Percentiles rank a stretch among this genome's conserved stretches.
Evolutionary conservation across 345 rosid genomes (phyloP).

Genomic region (Stellera chamaejasme): DNA sequence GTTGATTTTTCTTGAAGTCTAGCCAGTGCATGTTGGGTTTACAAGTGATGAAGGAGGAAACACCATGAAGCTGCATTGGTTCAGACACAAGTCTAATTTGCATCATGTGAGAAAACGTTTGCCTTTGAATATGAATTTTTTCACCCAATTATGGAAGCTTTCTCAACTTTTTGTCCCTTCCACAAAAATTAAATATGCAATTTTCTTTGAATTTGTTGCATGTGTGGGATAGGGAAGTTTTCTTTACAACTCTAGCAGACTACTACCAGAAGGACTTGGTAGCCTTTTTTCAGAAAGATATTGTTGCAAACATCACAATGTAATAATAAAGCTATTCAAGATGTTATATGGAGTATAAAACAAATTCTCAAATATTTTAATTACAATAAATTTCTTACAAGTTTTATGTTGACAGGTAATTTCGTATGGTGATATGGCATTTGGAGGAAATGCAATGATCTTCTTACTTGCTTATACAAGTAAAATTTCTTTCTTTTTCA

Average conservation of each 20-base stretch:
- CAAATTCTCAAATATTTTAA: too few relatives aligned
- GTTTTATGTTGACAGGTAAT: conserved; percentile 34
- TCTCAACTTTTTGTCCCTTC: too few relatives aligned
- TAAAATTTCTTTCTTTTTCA: conserved; percentile 12
- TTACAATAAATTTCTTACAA: too few relatives aligned
- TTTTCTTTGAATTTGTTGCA: conserved; percentile 2
- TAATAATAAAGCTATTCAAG: conserved; percentile 17
- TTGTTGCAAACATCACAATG: conserved; percentile 65
- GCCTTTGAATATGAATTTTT: not conserved
- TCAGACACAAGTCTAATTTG: conserved; percentile 78
- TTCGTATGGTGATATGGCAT: conserved; percentile 59
- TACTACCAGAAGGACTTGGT: conserved; percentile 64
- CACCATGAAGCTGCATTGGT: conserved; percentile 79
- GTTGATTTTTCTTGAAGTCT: not conserved
- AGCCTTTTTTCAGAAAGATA: conserved; percentile 49
- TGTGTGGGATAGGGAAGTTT: conserved; percentile 96
- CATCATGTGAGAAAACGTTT: conserved; percentile 53
- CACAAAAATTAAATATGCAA: too few relatives aligned
- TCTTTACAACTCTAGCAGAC: conserved; percentile 63
- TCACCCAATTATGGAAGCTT: too few relatives aligned
- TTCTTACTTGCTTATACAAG: conserved; percentile 63
- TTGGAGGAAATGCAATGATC: conserved; percentile 70
- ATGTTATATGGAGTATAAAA: not conserved
- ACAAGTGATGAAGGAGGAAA: conserved; percentile 87
- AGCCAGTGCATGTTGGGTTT: conserved; percentile 91